These are phyloP conservation scores for Alternaria sp. DNA, from an alignment of 2,329 filamentous ascomycete genomes.

Conservation along the genomic window DNA sequence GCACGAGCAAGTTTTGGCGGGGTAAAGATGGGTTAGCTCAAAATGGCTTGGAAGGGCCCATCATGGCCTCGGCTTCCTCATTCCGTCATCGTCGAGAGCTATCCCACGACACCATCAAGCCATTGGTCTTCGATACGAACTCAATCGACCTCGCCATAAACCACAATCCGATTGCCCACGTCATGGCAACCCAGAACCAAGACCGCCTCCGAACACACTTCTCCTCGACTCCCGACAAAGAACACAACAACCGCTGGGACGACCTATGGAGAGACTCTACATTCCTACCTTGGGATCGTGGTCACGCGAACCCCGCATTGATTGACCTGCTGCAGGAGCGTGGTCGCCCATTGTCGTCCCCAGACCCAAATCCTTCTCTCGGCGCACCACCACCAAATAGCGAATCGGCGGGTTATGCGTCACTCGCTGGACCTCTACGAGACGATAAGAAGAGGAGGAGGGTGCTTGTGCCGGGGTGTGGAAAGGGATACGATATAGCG, in stretches of 20 bases:
- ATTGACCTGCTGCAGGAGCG: conserved; percentile 56
- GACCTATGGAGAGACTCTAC: conserved; percentile 12
- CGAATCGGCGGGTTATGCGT: conserved; percentile 3
- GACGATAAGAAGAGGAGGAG: conserved; percentile 51
- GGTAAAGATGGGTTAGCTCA: neutral
- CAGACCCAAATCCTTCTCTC: conserved; percentile 24
- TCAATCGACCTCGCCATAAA: neutral
- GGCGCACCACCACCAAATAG: conserved; percentile 19
- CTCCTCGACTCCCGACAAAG: conserved; percentile 46
- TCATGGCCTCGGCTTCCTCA: neutral
- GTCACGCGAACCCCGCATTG: conserved; percentile 64
- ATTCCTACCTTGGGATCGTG: conserved; percentile 65
- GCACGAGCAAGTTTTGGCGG: neutral
- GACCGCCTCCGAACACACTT: conserved; percentile 53
- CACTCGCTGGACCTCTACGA: conserved; percentile 19
- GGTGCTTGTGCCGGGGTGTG: conserved; percentile 82
- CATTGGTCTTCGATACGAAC: neutral
- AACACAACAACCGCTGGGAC: conserved; percentile 40
- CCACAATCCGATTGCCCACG: neutral
- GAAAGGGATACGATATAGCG: conserved; percentile 79
- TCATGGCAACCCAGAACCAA: conserved; percentile 39
- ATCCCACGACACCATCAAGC: neutral
- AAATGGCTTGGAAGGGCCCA: neutral
- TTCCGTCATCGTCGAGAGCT: neutral
- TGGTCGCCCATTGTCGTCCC: conserved; percentile 13